phyloP scores from a whole-genome alignment of 495 filamentous ascomycete species.

The Aeminium ludgeri region DNA sequence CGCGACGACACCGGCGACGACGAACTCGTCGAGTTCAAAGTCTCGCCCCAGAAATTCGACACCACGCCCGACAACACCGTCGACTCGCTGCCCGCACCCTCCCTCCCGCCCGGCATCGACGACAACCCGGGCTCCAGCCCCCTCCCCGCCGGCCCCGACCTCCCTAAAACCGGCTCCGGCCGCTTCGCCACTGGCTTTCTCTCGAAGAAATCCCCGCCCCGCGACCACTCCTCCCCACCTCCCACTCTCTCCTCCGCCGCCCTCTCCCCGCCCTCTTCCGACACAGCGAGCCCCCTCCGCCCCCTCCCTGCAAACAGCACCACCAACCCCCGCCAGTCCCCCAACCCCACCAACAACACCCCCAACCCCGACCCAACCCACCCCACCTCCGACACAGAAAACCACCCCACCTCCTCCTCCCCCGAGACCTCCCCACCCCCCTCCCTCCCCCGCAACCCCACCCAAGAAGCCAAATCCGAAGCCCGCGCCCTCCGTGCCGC shows the following conservation, averaged over 20 bases:
- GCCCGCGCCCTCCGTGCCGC: conserved; percentile 29
- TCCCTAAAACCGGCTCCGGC: conserved; percentile 32
- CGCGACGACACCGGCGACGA: conserved; percentile 76
- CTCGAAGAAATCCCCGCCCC: conserved; percentile 53
- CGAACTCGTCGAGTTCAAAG: conserved; percentile 66
- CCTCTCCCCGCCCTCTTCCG: conserved; percentile 39
- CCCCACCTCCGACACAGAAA: conserved; percentile 35
- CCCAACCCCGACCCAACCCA: too few species aligned
- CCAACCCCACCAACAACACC: conserved; percentile 17
- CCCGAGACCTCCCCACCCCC: conserved; percentile 28
- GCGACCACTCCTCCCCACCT: conserved; percentile 41
- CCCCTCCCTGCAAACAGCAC: conserved; percentile 36
- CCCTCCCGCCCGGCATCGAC: background rate
- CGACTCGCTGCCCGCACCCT: conserved; percentile 20
- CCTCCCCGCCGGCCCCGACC: conserved; percentile 32
- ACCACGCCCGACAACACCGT: conserved; percentile 34
- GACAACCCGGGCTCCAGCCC: conserved; percentile 34
- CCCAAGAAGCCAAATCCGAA: conserved; percentile 41
- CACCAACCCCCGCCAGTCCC: conserved; percentile 32
- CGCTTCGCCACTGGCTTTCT: conserved; percentile 87
- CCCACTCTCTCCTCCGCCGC: conserved; percentile 11
- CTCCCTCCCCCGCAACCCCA: conserved; percentile 3
- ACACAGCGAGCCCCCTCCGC: conserved; percentile 45
- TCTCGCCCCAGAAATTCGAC: conserved; percentile 55
- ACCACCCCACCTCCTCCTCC: conserved; percentile 25